Conservation (phyloP, 73 alveolate species). For the Paramecium caudatum region DNA sequence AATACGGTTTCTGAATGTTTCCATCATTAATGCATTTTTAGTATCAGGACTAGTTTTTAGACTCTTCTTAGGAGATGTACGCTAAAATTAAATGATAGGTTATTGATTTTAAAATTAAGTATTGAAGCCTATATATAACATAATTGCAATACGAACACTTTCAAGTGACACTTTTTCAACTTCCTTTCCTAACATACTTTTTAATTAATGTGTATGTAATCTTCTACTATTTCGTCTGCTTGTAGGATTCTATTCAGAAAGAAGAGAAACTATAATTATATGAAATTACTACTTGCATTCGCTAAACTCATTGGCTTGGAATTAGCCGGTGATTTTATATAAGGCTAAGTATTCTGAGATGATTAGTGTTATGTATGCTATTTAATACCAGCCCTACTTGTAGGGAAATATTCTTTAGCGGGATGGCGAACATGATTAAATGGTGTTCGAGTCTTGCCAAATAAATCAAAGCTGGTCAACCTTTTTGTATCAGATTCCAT, state of each 20-base stretch:
- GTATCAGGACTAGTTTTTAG: slow-evolving; percentile 58
- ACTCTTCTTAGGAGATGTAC: slow-evolving; percentile 5
- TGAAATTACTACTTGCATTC: background rate
- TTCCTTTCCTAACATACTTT: slow-evolving; percentile 2
- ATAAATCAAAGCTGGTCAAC: background rate
- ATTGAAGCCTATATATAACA: background rate
- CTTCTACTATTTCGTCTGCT: slow-evolving; percentile 38
- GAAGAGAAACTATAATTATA: background rate
- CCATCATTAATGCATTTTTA: background rate
- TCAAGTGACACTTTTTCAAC: slow-evolving; percentile 49
- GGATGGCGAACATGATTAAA: background rate
- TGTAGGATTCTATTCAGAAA: slow-evolving; percentile 4
- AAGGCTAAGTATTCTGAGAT: background rate
- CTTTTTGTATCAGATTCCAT: background rate
- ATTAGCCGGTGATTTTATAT: background rate
- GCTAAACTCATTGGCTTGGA: background rate
- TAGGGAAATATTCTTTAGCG: slow-evolving; percentile 3
- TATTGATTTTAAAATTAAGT: slow-evolving; percentile 13
- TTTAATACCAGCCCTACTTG: too few species aligned
- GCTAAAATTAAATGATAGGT: slow-evolving; percentile 4
- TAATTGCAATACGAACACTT: background rate
- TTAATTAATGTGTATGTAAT: background rate
- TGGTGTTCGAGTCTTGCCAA: background rate
- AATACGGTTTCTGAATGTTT: background rate
- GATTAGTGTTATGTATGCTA: background rate